phyloP scores from a whole-genome alignment of 768 basidiomycete genomes.

The Cystobasidium onofrii region DNA sequence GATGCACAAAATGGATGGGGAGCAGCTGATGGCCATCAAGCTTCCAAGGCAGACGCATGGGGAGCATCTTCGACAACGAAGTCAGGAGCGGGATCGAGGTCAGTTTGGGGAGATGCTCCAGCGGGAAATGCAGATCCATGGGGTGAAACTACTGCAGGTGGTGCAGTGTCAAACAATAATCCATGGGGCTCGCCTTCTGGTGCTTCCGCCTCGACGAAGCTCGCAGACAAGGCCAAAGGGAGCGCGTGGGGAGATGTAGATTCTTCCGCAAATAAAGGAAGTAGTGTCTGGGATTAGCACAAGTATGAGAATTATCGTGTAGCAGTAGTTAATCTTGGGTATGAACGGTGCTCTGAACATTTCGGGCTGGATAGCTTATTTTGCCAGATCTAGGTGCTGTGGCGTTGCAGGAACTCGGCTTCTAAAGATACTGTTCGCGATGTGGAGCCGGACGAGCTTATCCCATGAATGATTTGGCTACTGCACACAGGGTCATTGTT shows the following conservation, averaged over 20 bases:
- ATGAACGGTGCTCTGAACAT: no score
- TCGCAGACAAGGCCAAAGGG: not conserved
- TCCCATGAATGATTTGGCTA: no score
- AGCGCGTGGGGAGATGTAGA: not conserved
- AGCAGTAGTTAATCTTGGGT: no score
- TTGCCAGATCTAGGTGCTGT: no score
- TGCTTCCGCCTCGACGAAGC: not conserved
- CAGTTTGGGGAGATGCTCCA: not conserved
- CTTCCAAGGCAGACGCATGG: not conserved
- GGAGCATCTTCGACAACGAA: not conserved
- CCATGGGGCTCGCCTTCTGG: not conserved
- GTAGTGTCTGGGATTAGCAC: not conserved
- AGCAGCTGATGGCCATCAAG: not conserved
- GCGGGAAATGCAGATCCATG: not conserved
- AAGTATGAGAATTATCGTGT: no score
- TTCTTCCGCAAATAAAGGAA: not conserved
- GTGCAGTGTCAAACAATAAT: not conserved
- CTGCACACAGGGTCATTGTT: no score
- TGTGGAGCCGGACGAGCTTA: no score
- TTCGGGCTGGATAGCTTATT: no score
- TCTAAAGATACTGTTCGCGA: no score
- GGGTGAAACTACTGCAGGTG: not conserved
- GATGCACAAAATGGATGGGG: not conserved
- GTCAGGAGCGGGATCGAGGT: not conserved
- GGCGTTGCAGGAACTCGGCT: no score